Evolutionary conservation across 1,284 basidiomycete genomes (phyloP).

Genomic region (Boletus nobilissimus): DNA sequence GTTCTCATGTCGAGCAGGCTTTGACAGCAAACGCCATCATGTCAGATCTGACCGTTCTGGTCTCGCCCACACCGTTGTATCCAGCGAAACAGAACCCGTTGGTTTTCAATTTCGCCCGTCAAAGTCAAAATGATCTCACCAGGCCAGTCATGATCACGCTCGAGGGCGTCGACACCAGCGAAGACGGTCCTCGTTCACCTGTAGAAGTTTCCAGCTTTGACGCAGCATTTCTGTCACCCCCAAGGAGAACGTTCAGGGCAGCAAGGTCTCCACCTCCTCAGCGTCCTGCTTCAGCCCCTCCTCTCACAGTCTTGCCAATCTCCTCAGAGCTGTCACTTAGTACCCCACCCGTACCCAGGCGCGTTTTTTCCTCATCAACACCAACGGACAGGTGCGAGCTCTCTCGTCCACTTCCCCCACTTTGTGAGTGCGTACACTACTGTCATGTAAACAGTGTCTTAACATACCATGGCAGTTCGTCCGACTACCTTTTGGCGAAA

Average conservation of each 20-base stretch:
- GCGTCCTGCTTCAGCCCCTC: slow-evolving; percentile 46
- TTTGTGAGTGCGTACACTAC: slow-evolving; percentile 58
- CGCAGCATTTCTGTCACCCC: slow-evolving; percentile 57
- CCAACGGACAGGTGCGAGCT: slow-evolving; percentile 54
- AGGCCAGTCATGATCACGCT: slow-evolving; percentile 62
- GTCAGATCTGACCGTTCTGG: slow-evolving; percentile 49
- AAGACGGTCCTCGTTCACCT: slow-evolving; percentile 41
- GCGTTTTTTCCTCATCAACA: slow-evolving; percentile 43
- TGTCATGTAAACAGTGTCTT: background rate
- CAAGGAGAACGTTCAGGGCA: slow-evolving; percentile 54
- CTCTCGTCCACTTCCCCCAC: slow-evolving; percentile 65
- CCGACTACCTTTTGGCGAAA: slow-evolving; percentile 80
- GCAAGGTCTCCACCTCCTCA: slow-evolving; percentile 32
- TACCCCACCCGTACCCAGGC: slow-evolving; percentile 34
- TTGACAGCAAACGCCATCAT: slow-evolving; percentile 27
- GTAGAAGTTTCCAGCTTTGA: slow-evolving; percentile 39
- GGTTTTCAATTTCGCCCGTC: slow-evolving; percentile 46
- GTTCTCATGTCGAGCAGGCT: slow-evolving; percentile 39
- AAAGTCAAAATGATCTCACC: slow-evolving; percentile 41
- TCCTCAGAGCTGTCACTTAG: slow-evolving; percentile 3
- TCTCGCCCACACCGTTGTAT: slow-evolving; percentile 45
- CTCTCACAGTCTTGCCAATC: slow-evolving; percentile 13
- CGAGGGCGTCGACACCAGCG: slow-evolving; percentile 53
- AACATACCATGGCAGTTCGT: slow-evolving; percentile 53
- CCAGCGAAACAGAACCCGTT: slow-evolving; percentile 35